Evolutionary conservation across 1,284 basidiomycete genomes (phyloP), one percentile per base, ranked within the genome.

Genomic region (Prillingera fragicola): DNA sequence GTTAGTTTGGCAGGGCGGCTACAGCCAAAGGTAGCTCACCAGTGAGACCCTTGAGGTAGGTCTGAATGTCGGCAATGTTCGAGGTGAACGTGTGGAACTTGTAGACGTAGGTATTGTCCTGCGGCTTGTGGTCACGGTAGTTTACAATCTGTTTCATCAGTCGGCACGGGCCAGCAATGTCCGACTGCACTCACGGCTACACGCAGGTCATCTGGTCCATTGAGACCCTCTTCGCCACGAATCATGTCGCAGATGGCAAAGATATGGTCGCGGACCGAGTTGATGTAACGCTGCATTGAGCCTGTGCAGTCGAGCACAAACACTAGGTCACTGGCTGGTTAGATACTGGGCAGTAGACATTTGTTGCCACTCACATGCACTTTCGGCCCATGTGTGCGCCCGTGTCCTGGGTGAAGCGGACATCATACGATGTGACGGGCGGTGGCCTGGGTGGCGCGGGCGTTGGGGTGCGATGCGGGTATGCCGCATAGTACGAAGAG

Each of bases 181-280:
- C 22, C 13, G 13, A 5, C 15, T 42, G 40, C 21, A 61, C 71
- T 53, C 41, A 94, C 81, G 48, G 87, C 87, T 57, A 99, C 78
- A 62, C 91, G 80, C 55, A 99, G 78, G 69, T 96, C 91, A 56
- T 94, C 89, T 28, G 78, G 79, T 28, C 80, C 75, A 60, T 85
- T 83, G 18, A 99, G 80, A 62, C 86, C 87, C 38, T 94, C 91
- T 22, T 91, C 95, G 71, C 90, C 84, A 70, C 91, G 86, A 61
- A 99, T 98, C 73, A 89, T 84, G 46, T 87, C 87, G 69, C 90
- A 95, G 63, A 99, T 99, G 65, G 86, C 80, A 63, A 94, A 88
- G 73, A 98, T 96, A 73, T 99, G 97, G 75, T 87, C 88, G 7
- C 92, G 94, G n/a, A 92, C 91, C 40, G 87, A 66, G 42, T 68